Conservation (phyloP, 768 basidiomycete species). For the Pleurotus pulmonarius region DNA sequence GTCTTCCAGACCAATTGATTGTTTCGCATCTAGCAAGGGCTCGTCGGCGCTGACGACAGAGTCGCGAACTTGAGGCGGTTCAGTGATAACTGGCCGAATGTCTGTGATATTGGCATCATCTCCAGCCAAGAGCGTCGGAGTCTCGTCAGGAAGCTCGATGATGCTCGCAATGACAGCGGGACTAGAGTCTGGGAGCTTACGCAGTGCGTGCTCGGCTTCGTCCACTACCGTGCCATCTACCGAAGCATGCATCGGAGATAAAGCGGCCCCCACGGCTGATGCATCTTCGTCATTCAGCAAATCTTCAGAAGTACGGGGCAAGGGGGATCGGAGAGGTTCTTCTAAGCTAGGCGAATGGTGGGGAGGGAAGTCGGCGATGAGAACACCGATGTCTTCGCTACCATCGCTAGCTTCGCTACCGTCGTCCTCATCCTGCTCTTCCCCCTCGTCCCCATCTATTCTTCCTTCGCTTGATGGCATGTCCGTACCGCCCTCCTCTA, state of each 20-base stretch:
- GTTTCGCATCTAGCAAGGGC: too few relatives aligned
- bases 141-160: not conserved
- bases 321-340: not conserved
- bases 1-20: too few relatives aligned
- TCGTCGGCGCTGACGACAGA: too few relatives aligned
- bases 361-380: not conserved
- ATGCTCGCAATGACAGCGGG: not conserved
- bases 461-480: not conserved
- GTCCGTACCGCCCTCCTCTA: not conserved
- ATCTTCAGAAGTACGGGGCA: not conserved
- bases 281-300: not conserved
- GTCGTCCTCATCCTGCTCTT: conserved; percentile 7
- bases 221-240: conserved; percentile 1
- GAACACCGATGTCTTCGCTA: not conserved
- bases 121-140: not conserved
- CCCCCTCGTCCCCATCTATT: conserved; percentile 1
- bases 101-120: not conserved
- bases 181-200: not conserved
- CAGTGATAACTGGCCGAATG: not conserved
- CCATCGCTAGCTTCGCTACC: not conserved
- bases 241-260: not conserved
- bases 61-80: too few relatives aligned
- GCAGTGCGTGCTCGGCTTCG: not conserved
- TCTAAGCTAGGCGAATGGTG: not conserved
- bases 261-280: not conserved